phyloP scores from a whole-genome alignment of 2,329 filamentous ascomycete genomes.

The Thelonectria olida region DNA sequence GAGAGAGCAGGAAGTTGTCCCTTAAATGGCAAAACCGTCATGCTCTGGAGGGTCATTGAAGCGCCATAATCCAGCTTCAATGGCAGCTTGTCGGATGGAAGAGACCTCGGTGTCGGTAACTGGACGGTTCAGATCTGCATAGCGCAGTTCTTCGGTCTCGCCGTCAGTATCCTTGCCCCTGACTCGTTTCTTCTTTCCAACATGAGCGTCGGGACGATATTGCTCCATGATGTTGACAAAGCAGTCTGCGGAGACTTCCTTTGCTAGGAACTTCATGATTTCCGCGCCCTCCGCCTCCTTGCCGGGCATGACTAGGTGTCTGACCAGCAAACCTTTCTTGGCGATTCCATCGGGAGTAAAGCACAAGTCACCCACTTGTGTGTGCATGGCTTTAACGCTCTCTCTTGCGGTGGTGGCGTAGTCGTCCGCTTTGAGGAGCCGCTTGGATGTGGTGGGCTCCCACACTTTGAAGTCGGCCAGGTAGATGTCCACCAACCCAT shows the following conservation, averaged over 20 bases:
- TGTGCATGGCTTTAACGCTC: conserved; percentile 82
- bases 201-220: conserved; percentile 82
- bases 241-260: conserved; percentile 76
- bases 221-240: conserved; percentile 93
- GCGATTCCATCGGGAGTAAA: conserved; percentile 85
- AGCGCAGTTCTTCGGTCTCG: conserved; percentile 63
- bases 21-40: conserved; percentile 60
- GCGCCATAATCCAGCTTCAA: conserved; percentile 78
- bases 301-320: conserved; percentile 88
- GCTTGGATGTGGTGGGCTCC: conserved; percentile 70
- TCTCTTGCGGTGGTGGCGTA: conserved; percentile 78
- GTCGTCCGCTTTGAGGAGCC: conserved; percentile 80
- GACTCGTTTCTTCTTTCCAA: conserved; percentile 70
- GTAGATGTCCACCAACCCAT: conserved; percentile 86
- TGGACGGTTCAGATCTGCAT: conserved; percentile 77
- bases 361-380: conserved; percentile 82
- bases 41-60: conserved; percentile 73
- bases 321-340: conserved; percentile 77
- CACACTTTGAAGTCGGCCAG: conserved; percentile 91
- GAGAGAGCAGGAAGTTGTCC: not conserved
- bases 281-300: conserved; percentile 76
- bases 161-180: conserved; percentile 26
- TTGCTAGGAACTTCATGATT: conserved; percentile 81
- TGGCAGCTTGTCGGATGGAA: conserved; percentile 72
- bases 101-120: conserved; percentile 65